Evolutionary conservation across 106 monocot genomes (phyloP).

Genomic region (Apostasia shenzhenica): DNA sequence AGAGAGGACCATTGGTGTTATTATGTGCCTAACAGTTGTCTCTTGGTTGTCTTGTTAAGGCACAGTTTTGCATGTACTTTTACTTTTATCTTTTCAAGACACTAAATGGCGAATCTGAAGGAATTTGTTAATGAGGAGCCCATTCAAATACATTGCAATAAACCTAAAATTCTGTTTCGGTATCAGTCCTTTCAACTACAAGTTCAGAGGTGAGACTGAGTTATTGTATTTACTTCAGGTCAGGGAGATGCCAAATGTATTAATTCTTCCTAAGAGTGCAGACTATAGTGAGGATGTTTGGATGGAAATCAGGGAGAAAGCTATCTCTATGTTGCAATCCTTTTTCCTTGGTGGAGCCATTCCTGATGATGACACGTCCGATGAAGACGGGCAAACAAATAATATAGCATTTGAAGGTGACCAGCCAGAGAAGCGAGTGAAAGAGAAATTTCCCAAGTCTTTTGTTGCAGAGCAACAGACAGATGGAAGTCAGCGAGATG

Average conservation of each 20-base stretch:
- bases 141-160: too few species aligned
- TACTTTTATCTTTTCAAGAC: too few species aligned
- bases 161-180: too few species aligned
- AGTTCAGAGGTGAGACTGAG: too few species aligned
- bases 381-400: constrained; percentile 51
- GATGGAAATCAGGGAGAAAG: constrained; percentile 97
- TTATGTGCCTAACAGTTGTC: too few species aligned
- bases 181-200: too few species aligned
- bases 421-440: constrained; percentile 32
- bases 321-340: constrained; percentile 65
- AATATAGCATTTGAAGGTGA: constrained; percentile 52
- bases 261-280: constrained; percentile 92
- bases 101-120: too few species aligned
- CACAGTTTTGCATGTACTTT: too few species aligned
- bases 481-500: constrained; percentile 40
- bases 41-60: too few species aligned
- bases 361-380: constrained; percentile 73
- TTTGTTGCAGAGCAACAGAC: constrained; percentile 30
- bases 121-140: too few species aligned
- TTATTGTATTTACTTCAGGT: constrained; percentile 40
- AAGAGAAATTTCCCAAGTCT: constrained; percentile 27
- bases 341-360: constrained; percentile 75
- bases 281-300: constrained; percentile 99
- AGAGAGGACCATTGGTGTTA: too few species aligned
- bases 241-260: constrained; percentile 96